These are phyloP conservation scores for Monilinia polystroma DNA, from an alignment of 2,329 filamentous ascomycete species.

Conservation along the genomic window DNA sequence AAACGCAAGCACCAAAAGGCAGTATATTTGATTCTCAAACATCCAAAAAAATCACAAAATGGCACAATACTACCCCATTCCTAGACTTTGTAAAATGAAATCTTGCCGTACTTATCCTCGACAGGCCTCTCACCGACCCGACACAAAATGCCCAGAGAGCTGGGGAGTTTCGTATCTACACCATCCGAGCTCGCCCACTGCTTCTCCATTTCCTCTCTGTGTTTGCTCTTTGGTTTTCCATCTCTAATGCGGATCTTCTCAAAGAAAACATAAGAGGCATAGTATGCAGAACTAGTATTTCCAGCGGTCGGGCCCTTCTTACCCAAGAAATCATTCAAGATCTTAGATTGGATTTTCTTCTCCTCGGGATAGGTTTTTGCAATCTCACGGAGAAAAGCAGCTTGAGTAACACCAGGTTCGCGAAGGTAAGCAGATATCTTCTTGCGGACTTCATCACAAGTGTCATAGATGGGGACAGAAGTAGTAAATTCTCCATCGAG, in stretches of 20 bases:
- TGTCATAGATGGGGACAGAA: slow-evolving; percentile 53
- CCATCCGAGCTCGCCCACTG: slow-evolving; percentile 7
- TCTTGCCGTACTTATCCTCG: slow-evolving; percentile 26
- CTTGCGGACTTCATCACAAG: slow-evolving; percentile 56
- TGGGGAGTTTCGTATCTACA: slow-evolving; percentile 7
- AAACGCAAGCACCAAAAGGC: background rate
- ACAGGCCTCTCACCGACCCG: slow-evolving; percentile 3
- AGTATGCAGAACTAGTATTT: slow-evolving; percentile 51
- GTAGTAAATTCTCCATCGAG: slow-evolving; percentile 50
- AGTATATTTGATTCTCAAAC: background rate
- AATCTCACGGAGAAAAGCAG: slow-evolving; percentile 52
- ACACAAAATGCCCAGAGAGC: background rate
- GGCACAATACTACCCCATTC: background rate
- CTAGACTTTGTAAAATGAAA: slow-evolving; percentile 1
- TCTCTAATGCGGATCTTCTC: slow-evolving; percentile 56
- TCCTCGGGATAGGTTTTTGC: slow-evolving; percentile 44
- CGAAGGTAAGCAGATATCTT: slow-evolving; percentile 54
- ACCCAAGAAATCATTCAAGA: slow-evolving; percentile 50
- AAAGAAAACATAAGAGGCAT: slow-evolving; percentile 57
- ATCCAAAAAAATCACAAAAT: background rate
- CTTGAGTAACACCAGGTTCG: slow-evolving; percentile 50
- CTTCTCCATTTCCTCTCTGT: slow-evolving; percentile 53
- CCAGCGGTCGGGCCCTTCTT: slow-evolving; percentile 51
- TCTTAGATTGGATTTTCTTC: slow-evolving; percentile 45
- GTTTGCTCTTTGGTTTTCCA: slow-evolving; percentile 52